Percentiles rank a stretch among this genome's conserved stretches.
phyloP scores from a whole-genome alignment of 1,139 yeast genomes.

The Meyerozyma smithsonii region DNA sequence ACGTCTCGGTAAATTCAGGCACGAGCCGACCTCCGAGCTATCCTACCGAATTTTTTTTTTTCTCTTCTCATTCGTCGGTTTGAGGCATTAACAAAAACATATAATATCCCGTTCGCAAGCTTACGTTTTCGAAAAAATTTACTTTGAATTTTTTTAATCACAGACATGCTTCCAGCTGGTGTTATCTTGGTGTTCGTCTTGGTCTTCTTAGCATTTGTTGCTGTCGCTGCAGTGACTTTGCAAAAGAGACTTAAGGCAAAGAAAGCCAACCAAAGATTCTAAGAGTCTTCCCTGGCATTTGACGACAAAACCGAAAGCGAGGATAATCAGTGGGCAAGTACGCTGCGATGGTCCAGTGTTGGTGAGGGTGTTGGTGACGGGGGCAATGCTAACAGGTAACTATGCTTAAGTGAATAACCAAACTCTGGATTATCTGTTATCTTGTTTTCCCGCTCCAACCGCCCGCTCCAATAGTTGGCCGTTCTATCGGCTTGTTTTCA shows the following conservation, averaged over 20 bases:
- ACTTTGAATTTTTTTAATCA: conserved; percentile 6
- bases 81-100: conserved; percentile 3
- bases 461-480: background rate
- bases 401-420: conserved; percentile 3
- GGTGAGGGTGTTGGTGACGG: background rate
- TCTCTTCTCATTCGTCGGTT: conserved; percentile 2
- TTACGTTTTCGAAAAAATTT: conserved; percentile 1
- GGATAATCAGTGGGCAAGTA: background rate
- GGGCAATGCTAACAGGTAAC: background rate
- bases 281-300: conserved; percentile 13
- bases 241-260: conserved; percentile 38
- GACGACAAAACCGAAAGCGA: background rate
- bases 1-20: background rate
- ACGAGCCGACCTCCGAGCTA: conserved; percentile 3
- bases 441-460: background rate
- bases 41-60: conserved; percentile 2
- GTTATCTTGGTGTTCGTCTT: conserved; percentile 48
- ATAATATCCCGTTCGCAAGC: conserved; percentile 3
- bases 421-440: background rate
- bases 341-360: background rate
- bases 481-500: background rate
- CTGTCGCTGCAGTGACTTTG: conserved; percentile 30
- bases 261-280: conserved; percentile 47
- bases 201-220: conserved; percentile 38
- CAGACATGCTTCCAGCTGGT: conserved; percentile 46